A percentile compares a stretch with the other conserved stretches of the same genome.
Evolutionary conservation across 345 rosid species (phyloP).

Genomic region (Dipteronia sinensis): DNA sequence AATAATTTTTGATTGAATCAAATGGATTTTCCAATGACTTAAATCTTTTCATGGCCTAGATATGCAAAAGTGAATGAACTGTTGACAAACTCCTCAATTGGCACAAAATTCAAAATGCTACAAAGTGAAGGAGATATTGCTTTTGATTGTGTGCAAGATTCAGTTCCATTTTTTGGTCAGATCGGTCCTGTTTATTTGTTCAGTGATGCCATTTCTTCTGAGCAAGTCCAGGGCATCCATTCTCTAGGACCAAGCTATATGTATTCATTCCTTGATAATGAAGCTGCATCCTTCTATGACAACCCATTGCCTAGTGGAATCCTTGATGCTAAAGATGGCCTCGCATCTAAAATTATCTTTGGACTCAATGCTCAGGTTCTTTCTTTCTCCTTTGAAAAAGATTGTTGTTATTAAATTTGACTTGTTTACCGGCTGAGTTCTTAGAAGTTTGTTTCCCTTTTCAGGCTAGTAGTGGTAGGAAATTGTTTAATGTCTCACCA

Average conservation of each 20-base stretch:
- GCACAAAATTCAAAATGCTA: conserved; percentile 58
- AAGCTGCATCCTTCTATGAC: conserved; percentile 55
- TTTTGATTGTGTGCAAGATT: conserved; percentile 50
- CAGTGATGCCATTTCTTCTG: conserved; percentile 79
- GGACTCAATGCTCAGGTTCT: conserved; percentile 94
- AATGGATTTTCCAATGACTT: conserved; percentile 19
- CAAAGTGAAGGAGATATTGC: conserved; percentile 58
- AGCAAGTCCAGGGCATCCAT: conserved; percentile 77
- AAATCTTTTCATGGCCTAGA: conserved; percentile 48
- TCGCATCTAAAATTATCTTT: conserved; percentile 82
- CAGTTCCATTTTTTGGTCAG: conserved; percentile 77
- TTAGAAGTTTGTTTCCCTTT: conserved; percentile 31
- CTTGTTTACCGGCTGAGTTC: conserved; percentile 15
- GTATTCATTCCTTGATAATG: conserved; percentile 91
- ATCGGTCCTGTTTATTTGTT: conserved; percentile 91
- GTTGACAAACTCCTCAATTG: conserved; percentile 74
- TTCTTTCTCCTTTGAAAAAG: conserved; percentile 15
- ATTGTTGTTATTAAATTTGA: neutral
- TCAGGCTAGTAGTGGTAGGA: conserved; percentile 92
- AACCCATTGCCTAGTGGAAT: conserved; percentile 69
- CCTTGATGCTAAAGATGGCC: conserved; percentile 92
- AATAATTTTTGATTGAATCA: conserved; percentile 5
- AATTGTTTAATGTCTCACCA: conserved; percentile 82
- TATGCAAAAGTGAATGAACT: conserved; percentile 86
- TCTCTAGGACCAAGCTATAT: conserved; percentile 93